Percentiles rank a stretch among this genome's conserved stretches.
phyloP scores from a whole-genome alignment of 164 flowering plant genomes.

The Litsea cubeba region DNA sequence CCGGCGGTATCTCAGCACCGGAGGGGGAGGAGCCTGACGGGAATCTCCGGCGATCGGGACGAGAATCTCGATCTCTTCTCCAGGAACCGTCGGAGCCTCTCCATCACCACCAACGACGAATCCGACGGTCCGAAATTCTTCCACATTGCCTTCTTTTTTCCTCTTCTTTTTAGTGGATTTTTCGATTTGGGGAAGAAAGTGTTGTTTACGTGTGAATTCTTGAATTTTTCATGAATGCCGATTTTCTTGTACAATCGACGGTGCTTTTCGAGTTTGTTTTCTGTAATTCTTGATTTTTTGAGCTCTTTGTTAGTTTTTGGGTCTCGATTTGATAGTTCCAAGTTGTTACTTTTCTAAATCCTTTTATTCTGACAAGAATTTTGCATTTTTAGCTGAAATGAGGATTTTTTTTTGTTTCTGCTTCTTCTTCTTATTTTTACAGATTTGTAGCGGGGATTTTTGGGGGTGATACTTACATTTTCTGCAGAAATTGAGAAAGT shows the following conservation, averaged over 20 bases:
- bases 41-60: slow-evolving; percentile 30
- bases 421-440: neutral
- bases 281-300: neutral
- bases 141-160: neutral
- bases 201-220: neutral
- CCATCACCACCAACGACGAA: slow-evolving; percentile 52
- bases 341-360: neutral
- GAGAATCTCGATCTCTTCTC: slow-evolving; percentile 82
- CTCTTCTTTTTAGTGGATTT: neutral
- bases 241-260: too few relatives aligned
- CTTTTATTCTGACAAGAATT: neutral
- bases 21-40: slow-evolving; percentile 44
- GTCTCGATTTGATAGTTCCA: neutral
- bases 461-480: neutral
- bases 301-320: neutral
- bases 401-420: neutral
- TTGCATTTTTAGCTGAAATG: neutral
- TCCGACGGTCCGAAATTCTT: slow-evolving; percentile 43
- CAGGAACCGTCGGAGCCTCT: slow-evolving; percentile 47
- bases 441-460: too few relatives aligned
- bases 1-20: slow-evolving; percentile 29
- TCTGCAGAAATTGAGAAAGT: neutral
- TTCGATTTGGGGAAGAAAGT: too few relatives aligned
- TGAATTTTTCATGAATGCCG: neutral
- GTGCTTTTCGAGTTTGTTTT: neutral